Evolutionary conservation across 805 yeast species (phyloP).

Genomic region (Lachancea meyersii): DNA sequence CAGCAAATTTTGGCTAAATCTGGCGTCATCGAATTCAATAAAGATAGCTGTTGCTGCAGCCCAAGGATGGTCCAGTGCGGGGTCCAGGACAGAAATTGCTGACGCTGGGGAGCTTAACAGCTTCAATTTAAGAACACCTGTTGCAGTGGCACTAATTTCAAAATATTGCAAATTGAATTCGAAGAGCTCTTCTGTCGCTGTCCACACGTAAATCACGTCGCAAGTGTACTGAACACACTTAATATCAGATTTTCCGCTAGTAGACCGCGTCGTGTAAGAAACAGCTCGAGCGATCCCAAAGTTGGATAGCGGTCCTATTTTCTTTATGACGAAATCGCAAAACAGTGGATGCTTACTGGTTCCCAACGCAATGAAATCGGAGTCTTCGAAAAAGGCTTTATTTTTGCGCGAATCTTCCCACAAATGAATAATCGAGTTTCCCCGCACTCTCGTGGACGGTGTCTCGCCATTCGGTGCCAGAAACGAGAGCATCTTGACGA

Average conservation of each 20-base stretch:
- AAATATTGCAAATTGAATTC: constrained; percentile 3
- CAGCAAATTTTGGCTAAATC: neutral
- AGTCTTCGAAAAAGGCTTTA: constrained; percentile 14
- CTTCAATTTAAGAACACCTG: neutral
- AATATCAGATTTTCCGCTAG: neutral
- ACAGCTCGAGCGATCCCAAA: constrained; percentile 3
- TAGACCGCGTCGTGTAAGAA: neutral
- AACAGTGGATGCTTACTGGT: neutral
- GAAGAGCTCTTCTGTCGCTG: neutral
- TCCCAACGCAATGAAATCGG: constrained; percentile 12
- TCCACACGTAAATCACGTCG: neutral
- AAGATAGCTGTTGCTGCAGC: neutral
- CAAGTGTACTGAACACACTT: neutral
- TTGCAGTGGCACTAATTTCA: neutral
- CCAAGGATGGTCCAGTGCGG: neutral
- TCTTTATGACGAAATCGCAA: constrained; percentile 12
- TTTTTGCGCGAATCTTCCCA: constrained; percentile 17
- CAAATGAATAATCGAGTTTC: constrained; percentile 12
- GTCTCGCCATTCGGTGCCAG: constrained; percentile 16
- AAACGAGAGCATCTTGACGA: constrained; percentile 16
- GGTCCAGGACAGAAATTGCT: neutral
- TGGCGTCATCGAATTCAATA: neutral
- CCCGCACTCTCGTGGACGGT: constrained; percentile 9
- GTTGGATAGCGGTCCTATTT: constrained; percentile 7
- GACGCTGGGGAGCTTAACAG: neutral